These are phyloP conservation scores for Lasiodiplodia hormozganensis DNA, from an alignment of 2,329 filamentous ascomycete genomes.

Conservation along the genomic window DNA sequence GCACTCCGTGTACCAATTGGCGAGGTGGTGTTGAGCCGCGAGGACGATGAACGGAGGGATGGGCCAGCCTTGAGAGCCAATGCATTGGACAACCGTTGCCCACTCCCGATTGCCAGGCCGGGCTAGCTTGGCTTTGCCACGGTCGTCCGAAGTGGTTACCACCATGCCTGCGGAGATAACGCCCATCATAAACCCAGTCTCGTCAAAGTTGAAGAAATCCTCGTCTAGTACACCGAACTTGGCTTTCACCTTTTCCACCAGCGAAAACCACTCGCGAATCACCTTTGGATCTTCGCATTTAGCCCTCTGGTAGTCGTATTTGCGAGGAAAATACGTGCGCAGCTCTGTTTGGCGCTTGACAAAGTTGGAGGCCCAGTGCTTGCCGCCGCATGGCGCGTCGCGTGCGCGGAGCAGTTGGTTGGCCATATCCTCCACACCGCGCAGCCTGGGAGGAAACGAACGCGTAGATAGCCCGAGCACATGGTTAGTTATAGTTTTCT, in stretches of 20 bases:
- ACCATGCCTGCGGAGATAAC: constrained; percentile 37
- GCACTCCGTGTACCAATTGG: constrained; percentile 28
- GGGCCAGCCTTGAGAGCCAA: constrained; percentile 23
- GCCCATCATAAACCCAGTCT: constrained; percentile 45
- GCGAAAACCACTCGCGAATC: constrained; percentile 27
- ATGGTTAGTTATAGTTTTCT: no score
- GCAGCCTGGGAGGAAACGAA: no score
- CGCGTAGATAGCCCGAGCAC: no score
- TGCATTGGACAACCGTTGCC: constrained; percentile 35
- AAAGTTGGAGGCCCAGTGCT: constrained; percentile 33
- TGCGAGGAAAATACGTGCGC: constrained; percentile 27
- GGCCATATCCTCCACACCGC: constrained; percentile 26
- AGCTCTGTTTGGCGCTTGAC: constrained; percentile 32
- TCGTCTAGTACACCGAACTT: constrained; percentile 32
- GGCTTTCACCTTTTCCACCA: constrained; percentile 12
- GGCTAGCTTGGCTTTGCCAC: constrained; percentile 33
- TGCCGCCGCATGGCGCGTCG: constrained; percentile 26
- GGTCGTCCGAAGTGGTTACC: constrained; percentile 36
- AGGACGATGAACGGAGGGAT: not conserved
- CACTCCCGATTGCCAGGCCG: constrained; percentile 41
- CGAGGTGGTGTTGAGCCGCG: not conserved
- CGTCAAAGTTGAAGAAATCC: constrained; percentile 36
- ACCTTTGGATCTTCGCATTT: constrained; percentile 28
- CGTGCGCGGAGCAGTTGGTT: constrained; percentile 32
- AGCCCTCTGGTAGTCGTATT: constrained; percentile 32